A percentile compares a stretch with the other conserved stretches of the same genome.
Evolutionary conservation across 139 green algal species (phyloP).

Genomic region (Axilococcus clingmanii): DNA sequence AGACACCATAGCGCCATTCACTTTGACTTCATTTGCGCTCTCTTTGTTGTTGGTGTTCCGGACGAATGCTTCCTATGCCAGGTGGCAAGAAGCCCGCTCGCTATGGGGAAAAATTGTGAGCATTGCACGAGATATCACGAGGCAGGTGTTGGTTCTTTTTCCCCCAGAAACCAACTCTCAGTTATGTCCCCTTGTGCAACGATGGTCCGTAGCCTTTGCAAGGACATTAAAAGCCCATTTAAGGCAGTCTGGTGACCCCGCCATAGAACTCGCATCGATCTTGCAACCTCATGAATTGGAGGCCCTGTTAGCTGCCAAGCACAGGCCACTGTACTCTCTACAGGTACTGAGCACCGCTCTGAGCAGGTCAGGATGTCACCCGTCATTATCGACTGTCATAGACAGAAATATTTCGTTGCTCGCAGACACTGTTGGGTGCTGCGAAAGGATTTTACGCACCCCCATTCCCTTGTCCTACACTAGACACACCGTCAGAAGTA

Average conservation of each 20-base stretch:
- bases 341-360: conserved; percentile 28
- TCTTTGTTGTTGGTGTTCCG: conserved; percentile 42
- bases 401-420: conserved; percentile 6
- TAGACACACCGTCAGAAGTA: conserved; percentile 56
- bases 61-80: conserved; percentile 33
- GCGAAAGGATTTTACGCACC: conserved; percentile 17
- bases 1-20: conserved; percentile 13
- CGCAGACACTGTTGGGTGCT: conserved; percentile 4
- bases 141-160: conserved; percentile 10
- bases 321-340: conserved; percentile 14
- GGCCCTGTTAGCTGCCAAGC: background rate
- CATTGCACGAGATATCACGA: conserved; percentile 5
- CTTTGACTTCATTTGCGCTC: conserved; percentile 27
- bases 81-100: conserved; percentile 38
- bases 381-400: conserved; percentile 15
- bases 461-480: conserved; percentile 19
- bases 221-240: background rate
- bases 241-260: background rate
- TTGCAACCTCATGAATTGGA: too few relatives aligned
- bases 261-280: conserved; percentile 1
- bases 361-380: conserved; percentile 27
- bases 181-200: too few relatives aligned
- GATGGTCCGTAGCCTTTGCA: conserved; percentile 33
- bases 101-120: conserved; percentile 8
- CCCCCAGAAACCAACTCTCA: background rate